These are phyloP conservation scores for Eucalyptus grandis DNA, from an alignment of 345 rosid genomes.

Conservation along the genomic window DNA sequence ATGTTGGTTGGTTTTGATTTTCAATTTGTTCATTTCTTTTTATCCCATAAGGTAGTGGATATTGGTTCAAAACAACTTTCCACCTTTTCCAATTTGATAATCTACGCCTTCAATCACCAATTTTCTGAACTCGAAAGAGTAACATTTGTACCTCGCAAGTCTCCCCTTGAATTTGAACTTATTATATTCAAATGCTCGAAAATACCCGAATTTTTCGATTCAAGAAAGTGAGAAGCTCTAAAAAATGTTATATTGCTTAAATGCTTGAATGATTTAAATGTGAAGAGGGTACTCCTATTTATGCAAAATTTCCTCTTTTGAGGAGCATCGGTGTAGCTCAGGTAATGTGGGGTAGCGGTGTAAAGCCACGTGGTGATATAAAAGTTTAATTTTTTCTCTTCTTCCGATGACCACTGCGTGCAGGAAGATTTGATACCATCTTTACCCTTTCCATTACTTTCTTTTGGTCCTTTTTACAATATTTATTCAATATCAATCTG, in stretches of 20 bases:
- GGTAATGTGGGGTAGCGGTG: accelerated
- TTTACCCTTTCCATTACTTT: background rate
- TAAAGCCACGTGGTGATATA: background rate
- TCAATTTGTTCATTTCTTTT: background rate
- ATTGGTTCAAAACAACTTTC: background rate
- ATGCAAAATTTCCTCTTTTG: background rate
- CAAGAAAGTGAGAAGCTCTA: background rate
- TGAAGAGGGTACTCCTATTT: accelerated
- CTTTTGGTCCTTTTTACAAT: background rate
- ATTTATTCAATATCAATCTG: too few relatives aligned
- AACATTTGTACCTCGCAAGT: accelerated
- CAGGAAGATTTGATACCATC: background rate
- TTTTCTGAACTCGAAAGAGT: accelerated
- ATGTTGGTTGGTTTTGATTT: background rate
- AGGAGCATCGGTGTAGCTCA: too few relatives aligned
- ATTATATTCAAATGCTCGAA: too few relatives aligned
- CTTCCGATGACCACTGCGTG: accelerated
- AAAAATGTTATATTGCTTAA: too few relatives aligned
- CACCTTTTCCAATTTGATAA: background rate
- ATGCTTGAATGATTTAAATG: accelerated
- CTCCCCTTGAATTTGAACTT: background rate
- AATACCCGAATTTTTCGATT: accelerated
- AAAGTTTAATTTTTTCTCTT: background rate
- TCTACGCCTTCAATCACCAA: background rate
- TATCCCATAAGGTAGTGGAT: background rate